A percentile compares a stretch with the other conserved stretches of the same genome.
Conservation (phyloP, 352 stramenopile genomes). For the Aphanomyces cochlioides region DNA sequence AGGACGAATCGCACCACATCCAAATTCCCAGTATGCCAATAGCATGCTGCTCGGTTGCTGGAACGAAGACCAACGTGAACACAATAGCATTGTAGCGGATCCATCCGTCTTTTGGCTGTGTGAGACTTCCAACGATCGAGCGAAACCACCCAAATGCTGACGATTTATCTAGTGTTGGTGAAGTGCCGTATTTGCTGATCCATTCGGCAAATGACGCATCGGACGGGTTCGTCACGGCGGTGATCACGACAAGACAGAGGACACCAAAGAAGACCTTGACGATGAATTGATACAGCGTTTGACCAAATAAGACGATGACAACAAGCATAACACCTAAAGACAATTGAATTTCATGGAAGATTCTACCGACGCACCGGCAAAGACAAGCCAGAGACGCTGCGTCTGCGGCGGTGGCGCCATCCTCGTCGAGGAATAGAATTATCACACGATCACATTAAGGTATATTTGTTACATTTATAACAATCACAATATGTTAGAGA, state of each 20-base stretch:
- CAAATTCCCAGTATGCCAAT: slow-evolving; percentile 63
- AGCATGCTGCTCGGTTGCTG: slow-evolving; percentile 55
- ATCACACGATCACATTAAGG: too few relatives aligned
- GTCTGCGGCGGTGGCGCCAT: too few relatives aligned
- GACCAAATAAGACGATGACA: slow-evolving; percentile 6
- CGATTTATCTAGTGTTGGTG: too few relatives aligned
- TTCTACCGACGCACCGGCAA: too few relatives aligned
- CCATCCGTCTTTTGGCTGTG: slow-evolving; percentile 37
- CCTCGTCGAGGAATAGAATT: too few relatives aligned
- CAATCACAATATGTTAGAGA: too few relatives aligned
- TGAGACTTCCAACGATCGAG: background rate
- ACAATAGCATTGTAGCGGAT: slow-evolving; percentile 52
- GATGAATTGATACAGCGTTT: background rate
- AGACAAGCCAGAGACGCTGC: too few relatives aligned
- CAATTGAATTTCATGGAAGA: background rate
- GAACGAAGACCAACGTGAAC: slow-evolving; percentile 66
- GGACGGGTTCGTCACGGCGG: slow-evolving; percentile 11
- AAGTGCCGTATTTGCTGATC: background rate
- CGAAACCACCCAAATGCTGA: slow-evolving; percentile 1
- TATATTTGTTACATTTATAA: too few relatives aligned
- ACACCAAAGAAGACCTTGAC: background rate
- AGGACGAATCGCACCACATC: slow-evolving; percentile 64
- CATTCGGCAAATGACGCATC: slow-evolving; percentile 25
- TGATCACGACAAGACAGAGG: slow-evolving; percentile 1
- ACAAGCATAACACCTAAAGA: background rate